Evolutionary conservation across 2,329 filamentous ascomycete genomes (phyloP).

Genomic region (Ophiostoma angusticollis): DNA sequence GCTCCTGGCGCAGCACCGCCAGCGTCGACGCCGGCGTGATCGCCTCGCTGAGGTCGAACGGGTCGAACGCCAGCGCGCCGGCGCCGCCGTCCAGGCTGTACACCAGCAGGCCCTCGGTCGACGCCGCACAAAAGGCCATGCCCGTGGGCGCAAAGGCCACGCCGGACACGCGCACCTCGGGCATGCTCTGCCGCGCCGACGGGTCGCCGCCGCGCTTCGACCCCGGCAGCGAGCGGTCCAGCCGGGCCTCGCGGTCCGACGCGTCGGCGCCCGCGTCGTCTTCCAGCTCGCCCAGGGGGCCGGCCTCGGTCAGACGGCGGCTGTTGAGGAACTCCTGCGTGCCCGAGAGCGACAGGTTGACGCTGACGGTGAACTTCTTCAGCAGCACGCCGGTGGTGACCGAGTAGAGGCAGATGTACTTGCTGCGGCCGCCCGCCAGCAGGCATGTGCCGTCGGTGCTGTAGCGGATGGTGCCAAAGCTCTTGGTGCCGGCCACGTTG

Average conservation of each 20-base stretch:
- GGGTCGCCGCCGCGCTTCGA: conserved; percentile 75
- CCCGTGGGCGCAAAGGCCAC: conserved; percentile 84
- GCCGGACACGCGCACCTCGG: conserved; percentile 73
- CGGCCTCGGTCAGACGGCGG: conserved; percentile 79
- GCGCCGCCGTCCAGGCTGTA: conserved; percentile 90
- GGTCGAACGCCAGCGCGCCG: conserved; percentile 76
- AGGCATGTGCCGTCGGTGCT: conserved; percentile 86
- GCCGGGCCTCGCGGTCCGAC: conserved; percentile 75
- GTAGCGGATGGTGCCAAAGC: conserved; percentile 77
- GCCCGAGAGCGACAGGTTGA: conserved; percentile 89
- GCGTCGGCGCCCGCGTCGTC: conserved; percentile 77
- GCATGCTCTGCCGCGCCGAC: conserved; percentile 59
- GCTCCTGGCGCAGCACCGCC: conserved; percentile 49
- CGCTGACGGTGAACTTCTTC: conserved; percentile 89
- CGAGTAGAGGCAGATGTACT: conserved; percentile 97
- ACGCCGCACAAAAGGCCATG: conserved; percentile 83
- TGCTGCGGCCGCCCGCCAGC: conserved; percentile 87
- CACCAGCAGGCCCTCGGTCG: conserved; percentile 84
- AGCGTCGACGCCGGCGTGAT: conserved; percentile 83
- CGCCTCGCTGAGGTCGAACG: conserved; percentile 88
- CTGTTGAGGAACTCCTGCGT: conserved; percentile 97
- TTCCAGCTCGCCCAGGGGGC: conserved; percentile 71
- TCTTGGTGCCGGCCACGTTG: conserved; percentile 80
- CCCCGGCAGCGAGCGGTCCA: conserved; percentile 69
- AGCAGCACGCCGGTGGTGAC: conserved; percentile 80